These are phyloP conservation scores for Gossypium arboreum DNA, from an alignment of 345 rosid genomes.

Conservation along the genomic window DNA sequence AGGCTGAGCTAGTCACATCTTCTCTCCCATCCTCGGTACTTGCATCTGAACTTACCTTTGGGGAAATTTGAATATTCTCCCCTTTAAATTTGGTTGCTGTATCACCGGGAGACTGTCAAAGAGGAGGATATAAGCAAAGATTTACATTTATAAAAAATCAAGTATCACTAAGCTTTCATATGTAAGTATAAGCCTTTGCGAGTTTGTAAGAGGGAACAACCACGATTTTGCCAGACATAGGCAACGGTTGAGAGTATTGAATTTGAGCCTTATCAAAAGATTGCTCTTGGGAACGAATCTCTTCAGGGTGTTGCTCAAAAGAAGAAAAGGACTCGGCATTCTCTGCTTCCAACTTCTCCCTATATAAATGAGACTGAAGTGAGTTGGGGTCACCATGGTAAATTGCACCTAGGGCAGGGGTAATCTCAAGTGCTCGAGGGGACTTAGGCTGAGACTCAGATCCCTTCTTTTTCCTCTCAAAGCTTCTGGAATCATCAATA, in stretches of 20 bases:
- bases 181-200: neutral
- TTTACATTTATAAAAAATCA: neutral
- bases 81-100: constrained; percentile 23
- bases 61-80: constrained; percentile 18
- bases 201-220: constrained; percentile 17
- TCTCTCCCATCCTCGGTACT: constrained; percentile 12
- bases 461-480: constrained; percentile 60
- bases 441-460: constrained; percentile 41
- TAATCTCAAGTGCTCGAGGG: constrained; percentile 30
- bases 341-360: constrained; percentile 29
- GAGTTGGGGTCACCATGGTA: constrained; percentile 23
- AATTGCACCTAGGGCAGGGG: constrained; percentile 18
- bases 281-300: constrained; percentile 32
- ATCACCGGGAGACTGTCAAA: constrained; percentile 16
- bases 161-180: neutral
- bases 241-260: constrained; percentile 29
- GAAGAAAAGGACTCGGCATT: constrained; percentile 34
- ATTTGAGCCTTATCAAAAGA: constrained; percentile 37
- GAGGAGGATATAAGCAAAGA: neutral
- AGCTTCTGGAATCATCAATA: constrained; percentile 48
- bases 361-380: constrained; percentile 27
- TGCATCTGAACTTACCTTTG: constrained; percentile 16
- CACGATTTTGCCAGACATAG: constrained; percentile 22
- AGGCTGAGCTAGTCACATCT: constrained; percentile 23
- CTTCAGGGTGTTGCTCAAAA: constrained; percentile 35